Conservation (phyloP, 176 grass and related monocot genomes). For the Oryza coarctata region DNA sequence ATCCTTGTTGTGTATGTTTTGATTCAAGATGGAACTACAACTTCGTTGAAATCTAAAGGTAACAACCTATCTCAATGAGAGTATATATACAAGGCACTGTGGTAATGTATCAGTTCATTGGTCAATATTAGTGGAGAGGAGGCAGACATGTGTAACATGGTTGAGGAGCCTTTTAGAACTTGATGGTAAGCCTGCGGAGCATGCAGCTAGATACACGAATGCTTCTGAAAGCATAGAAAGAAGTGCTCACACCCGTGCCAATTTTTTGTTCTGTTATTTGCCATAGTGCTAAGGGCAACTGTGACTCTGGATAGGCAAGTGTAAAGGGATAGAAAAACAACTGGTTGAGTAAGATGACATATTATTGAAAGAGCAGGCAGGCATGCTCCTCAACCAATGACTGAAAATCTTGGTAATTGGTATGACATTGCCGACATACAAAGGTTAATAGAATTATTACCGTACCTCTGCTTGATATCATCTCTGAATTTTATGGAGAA, state of each 20-base stretch:
- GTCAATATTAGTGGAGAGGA: constrained; percentile 13
- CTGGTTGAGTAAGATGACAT: background rate
- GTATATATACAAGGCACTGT: constrained; percentile 21
- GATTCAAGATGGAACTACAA: constrained; percentile 19
- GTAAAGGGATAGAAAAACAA: background rate
- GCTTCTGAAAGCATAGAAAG: background rate
- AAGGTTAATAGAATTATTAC: background rate
- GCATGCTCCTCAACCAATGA: background rate
- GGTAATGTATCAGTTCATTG: background rate
- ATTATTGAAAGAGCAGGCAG: background rate
- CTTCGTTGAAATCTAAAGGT: background rate
- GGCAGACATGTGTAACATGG: background rate
- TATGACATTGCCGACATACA: background rate
- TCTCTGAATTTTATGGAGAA: background rate
- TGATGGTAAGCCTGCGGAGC: background rate
- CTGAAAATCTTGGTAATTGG: background rate
- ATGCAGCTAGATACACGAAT: background rate
- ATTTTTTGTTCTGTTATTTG: constrained; percentile 4
- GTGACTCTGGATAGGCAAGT: constrained; percentile 1
- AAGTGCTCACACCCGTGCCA: background rate
- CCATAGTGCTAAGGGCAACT: constrained; percentile 31
- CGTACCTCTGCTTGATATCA: background rate
- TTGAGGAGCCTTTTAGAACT: constrained; percentile 17
- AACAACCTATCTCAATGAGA: background rate
- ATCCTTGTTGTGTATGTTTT: background rate